Evolutionary conservation across 2,329 filamentous ascomycete species (phyloP), one percentile per base, ranked within the genome.

Genomic region (Aspergillus sp.): DNA sequence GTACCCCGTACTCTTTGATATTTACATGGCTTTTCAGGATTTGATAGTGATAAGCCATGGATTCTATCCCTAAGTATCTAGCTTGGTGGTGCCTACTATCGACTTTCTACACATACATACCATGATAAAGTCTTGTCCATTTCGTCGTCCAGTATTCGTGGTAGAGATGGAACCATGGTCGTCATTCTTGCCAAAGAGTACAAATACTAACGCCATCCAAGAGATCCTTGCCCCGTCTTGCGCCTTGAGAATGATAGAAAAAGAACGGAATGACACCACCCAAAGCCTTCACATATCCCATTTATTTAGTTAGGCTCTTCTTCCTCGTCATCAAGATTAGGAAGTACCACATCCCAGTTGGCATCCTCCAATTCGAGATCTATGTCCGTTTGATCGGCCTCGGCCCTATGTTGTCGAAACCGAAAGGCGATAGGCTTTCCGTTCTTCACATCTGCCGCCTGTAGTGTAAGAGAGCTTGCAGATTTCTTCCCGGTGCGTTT

Each of bases 301-400:
- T 30, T 30, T 7, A 30, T 10, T 54, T 38, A 56, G 32, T 41
- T 58, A 20, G 17, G 10, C 4, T 58, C 50, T 44, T 64, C 64
- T 36, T 67, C 67, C 26, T 71, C 69, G 17, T 72, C 67, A 5
- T 70, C 69, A 30, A 70, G 63, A 40, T 50, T 63, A 22, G 69
- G 70, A 14, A 70, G 49, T 20, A 72, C 49, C 24, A 72, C 67
- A 59, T 72, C 70, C 70, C 70, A 73, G 14, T 65, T 65, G 20
- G 64, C 60, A 41, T 72, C 68, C 41, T 69, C 65, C 9, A 59
- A 47, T 16, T 65, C 65, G 22, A 65, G 51, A 35, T 67, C 65
- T 44, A 56, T 61, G 22, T 66, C 63, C 9, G 60, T 59, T 22
- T 52, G 40, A 40, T 51, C 38, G 30, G 45, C 41, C 14, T 48